Evolutionary conservation across 2,329 filamentous ascomycete genomes (phyloP), one percentile per base, ranked within the genome.

Genomic region (Calonectria pseudoturangicola): DNA sequence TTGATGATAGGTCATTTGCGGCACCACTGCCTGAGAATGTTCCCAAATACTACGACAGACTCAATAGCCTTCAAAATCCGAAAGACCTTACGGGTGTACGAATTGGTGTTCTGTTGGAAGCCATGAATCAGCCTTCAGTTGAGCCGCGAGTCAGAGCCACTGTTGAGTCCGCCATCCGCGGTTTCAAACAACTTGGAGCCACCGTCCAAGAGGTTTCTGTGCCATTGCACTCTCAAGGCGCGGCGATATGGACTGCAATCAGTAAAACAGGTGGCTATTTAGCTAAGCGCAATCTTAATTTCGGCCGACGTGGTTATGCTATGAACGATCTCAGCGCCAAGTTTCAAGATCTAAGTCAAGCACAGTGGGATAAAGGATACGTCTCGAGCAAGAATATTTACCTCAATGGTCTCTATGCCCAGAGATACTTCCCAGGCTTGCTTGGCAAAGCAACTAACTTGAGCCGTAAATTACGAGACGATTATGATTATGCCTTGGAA

Each of bases 381-480:
- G 39, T 60, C 10, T 50, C 39, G 9, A 39, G 43, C 50, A 48
- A 47, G 43, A 41, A 62, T 16, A 48, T 39, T 13, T 62, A 56
- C 16, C 48, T 70, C 10, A 54, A 48, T 21, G 62, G 60, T 9
- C 48, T 48, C 18, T 70, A 58, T 13, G 43, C 27, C 10, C 47
- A 50, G n/a, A 12, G 66, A 13, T 4, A 47, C 36, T 45, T 51
- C 15, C 68, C 62, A 2, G 58, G 58, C 8, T 21, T 58, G 7
- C 18, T 54, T 9, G 68, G 60, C 1, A 70, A 70, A 16, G 68
- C 68, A 9, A 66, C 47, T 4, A 66, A 70, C 21, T 27, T 70
- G 36, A 54, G 30, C n/a, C 68, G 60, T 8, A 30, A 54, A 18
- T 41, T 70, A 8, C 47, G 39, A 41, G 7, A 70, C 48, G 68